Evolutionary conservation across 202 grass and related monocot species (phyloP), one percentile per base, ranked within the genome.

Genomic region (Panicum virgatum): DNA sequence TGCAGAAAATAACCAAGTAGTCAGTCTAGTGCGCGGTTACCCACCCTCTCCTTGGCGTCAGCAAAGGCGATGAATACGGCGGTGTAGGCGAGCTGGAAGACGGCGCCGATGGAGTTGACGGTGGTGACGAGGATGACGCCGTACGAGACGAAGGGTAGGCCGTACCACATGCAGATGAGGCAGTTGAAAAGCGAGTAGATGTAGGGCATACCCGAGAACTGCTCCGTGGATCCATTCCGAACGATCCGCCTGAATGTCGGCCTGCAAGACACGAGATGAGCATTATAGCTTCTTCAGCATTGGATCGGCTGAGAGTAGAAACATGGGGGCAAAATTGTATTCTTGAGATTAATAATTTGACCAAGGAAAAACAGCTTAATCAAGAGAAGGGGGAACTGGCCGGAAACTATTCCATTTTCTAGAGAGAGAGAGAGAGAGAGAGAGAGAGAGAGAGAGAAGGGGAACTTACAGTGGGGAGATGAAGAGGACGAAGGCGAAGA

Each of bases 161-260:
- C 96, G 75, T 98, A 98, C 96, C 92, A 98, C 80, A 90, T 72
- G 77, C 96, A 98, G 72, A 98, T 93, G 34, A 98, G 88, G 86
- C 96, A 98, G 73, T 89, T 98, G 73, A 98, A 80, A 14, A 98
- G 84, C 39, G 96, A 98, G 84, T 98, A 98, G 9, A 98, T 71
- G 79, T 98, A 98, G 2, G 96, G 96, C 87, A 87, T 85, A 5
- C 76, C 90, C 13, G 96, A 98, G 90, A 98, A 98, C 40, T 95
- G 92, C 90, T 98, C 96, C 38, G 96, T 98, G 32, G 96, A 96
- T 22, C 82, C 80, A 45, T 93, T 93, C 61, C 77, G 62, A 6
- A 93, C 67, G 39, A 98, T 98, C 78, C 96, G 78, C 85, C 69
- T 90, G 83, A 95, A 96, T 37, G 96, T 96, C 61, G 96, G 96